Conservation (phyloP, 1,284 basidiomycete genomes). For the Papiliotrema terrestris region DNA sequence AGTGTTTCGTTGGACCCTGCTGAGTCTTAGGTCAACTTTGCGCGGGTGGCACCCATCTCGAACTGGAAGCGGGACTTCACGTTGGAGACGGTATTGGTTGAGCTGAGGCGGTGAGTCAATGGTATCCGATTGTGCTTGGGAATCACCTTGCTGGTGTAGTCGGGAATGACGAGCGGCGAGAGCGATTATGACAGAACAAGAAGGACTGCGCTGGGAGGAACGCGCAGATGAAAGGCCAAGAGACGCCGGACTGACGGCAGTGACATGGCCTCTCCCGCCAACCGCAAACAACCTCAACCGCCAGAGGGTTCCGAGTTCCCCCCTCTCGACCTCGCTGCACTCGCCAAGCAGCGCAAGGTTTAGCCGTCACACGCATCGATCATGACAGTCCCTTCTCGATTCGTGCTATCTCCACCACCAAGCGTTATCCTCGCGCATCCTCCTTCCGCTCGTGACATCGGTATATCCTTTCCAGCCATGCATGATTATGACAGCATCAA, state of each 20-base stretch:
- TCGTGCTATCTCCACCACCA: too few species aligned
- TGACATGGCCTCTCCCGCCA: constrained; percentile 88
- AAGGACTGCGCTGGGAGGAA: too few species aligned
- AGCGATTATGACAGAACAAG: too few species aligned
- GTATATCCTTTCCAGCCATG: too few species aligned
- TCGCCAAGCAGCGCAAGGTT: constrained; percentile 38
- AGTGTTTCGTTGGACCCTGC: background rate
- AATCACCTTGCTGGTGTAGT: constrained; percentile 1
- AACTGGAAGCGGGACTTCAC: constrained; percentile 72
- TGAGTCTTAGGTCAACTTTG: constrained; percentile 59
- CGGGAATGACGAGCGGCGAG: too few species aligned
- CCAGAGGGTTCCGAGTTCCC: constrained; percentile 68
- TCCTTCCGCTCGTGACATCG: too few species aligned
- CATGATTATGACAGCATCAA: too few species aligned
- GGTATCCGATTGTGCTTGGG: background rate
- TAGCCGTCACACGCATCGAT: constrained; percentile 4
- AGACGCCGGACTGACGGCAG: constrained; percentile 53
- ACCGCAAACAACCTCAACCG: constrained; percentile 92
- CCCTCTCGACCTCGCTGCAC: constrained; percentile 36
- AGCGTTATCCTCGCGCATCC: too few species aligned
- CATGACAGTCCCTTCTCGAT: too few species aligned
- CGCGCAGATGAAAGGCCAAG: background rate
- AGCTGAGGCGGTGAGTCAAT: constrained; percentile 74
- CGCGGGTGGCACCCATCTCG: constrained; percentile 65
- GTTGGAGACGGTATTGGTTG: constrained; percentile 83